Percentiles rank a stretch among this genome's conserved stretches.
Conservation (phyloP, 2,329 filamentous ascomycete species). For the Ceratocystis ficicola region DNA sequence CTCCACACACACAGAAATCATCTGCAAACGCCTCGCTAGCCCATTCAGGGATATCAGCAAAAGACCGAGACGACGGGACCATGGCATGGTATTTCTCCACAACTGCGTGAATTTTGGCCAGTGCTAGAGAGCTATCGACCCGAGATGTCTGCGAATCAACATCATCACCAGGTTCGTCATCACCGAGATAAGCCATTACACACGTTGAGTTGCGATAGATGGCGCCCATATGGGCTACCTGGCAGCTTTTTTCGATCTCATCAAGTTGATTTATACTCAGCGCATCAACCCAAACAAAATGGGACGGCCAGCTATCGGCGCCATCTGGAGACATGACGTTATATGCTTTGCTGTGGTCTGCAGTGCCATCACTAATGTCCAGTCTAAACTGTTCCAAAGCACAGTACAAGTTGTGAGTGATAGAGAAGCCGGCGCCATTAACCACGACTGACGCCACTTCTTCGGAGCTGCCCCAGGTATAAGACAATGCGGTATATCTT, state of each 20-base stretch:
- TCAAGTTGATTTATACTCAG: slow-evolving; percentile 27
- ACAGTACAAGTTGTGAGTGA: slow-evolving; percentile 27
- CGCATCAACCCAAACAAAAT: slow-evolving; percentile 26
- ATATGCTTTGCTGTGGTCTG: not conserved
- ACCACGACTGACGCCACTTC: slow-evolving; percentile 23
- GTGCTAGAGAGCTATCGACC: slow-evolving; percentile 12
- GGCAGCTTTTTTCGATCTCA: slow-evolving; percentile 24
- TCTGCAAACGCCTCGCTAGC: slow-evolving; percentile 20
- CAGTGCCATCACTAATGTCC: slow-evolving; percentile 22
- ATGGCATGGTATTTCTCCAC: slow-evolving; percentile 20
- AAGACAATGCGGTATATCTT: slow-evolving; percentile 26
- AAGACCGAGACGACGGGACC: slow-evolving; percentile 9
- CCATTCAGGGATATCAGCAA: slow-evolving; percentile 20
- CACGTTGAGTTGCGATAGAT: slow-evolving; percentile 25
- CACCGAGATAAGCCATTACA: slow-evolving; percentile 23
- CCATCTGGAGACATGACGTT: not conserved
- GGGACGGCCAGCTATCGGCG: slow-evolving; percentile 18
- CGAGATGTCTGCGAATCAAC: not conserved
- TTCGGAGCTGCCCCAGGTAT: slow-evolving; percentile 26
- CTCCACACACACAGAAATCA: slow-evolving; percentile 23
- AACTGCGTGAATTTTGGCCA: slow-evolving; percentile 22
- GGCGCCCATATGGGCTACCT: slow-evolving; percentile 25
- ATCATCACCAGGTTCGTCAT: slow-evolving; percentile 7
- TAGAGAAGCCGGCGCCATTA: slow-evolving; percentile 23
- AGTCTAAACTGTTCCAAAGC: slow-evolving; percentile 26